A percentile compares a stretch with the other conserved stretches of the same genome.
These are phyloP conservation scores for Trametes elegans DNA, from an alignment of 768 basidiomycete species.

Conservation along the genomic window DNA sequence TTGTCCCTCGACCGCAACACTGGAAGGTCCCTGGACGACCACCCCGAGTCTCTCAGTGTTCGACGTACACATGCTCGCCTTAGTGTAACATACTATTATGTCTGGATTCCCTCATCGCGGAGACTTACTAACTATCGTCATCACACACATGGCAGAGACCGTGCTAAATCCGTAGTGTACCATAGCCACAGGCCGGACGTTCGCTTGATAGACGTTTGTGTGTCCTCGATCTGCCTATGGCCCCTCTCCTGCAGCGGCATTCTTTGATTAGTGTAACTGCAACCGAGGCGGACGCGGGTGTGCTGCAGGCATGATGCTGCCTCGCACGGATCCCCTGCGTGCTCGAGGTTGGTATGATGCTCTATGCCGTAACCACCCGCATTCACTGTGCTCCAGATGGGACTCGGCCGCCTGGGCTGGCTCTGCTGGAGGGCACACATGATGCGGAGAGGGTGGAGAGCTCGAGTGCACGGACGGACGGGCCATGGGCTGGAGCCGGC, in stretches of 20 bases:
- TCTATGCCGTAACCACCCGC: not conserved
- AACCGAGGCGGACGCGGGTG: not conserved
- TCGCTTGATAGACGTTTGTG: not conserved
- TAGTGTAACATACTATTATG: not conserved
- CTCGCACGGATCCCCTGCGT: not conserved
- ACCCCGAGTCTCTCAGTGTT: not conserved
- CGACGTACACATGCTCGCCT: not conserved
- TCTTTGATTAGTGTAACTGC: too few relatives aligned
- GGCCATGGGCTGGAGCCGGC: not conserved
- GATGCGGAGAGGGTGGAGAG: constrained; percentile 5
- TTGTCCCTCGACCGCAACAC: too few relatives aligned
- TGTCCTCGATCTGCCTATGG: not conserved
- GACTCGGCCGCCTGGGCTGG: not conserved
- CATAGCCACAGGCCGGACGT: not conserved
- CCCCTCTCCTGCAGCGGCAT: too few relatives aligned
- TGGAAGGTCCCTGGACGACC: not conserved
- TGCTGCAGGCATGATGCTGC: not conserved
- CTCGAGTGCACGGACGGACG: not conserved
- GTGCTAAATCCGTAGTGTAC: constrained; percentile 6
- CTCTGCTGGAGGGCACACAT: constrained; percentile 4
- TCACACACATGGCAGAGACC: not conserved
- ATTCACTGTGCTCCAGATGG: not conserved
- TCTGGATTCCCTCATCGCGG: not conserved
- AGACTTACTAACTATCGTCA: constrained; percentile 1
- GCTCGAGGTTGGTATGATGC: not conserved